Conservation (phyloP, 2,329 filamentous ascomycete species). For the Cordyceps pruinosa region DNA sequence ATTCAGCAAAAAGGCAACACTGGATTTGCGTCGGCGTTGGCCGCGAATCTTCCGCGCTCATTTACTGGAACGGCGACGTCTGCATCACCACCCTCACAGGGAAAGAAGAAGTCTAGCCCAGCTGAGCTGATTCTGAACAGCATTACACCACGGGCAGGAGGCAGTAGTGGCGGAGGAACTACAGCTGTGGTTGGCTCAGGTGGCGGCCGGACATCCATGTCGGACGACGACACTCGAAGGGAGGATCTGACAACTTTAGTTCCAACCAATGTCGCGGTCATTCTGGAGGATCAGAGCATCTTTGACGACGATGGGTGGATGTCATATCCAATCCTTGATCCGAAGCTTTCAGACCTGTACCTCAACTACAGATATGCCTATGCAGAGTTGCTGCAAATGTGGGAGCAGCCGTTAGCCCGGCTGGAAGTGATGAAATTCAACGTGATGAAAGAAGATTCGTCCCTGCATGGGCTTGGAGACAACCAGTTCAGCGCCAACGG, state of each 20-base stretch:
- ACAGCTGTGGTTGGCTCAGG: conserved; percentile 40
- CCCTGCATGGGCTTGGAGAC: conserved; percentile 15
- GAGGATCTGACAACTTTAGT: conserved; percentile 42
- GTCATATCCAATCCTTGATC: conserved; percentile 50
- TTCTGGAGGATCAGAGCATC: conserved; percentile 54
- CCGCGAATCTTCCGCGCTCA: conserved; percentile 47
- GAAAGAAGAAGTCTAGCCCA: conserved; percentile 52
- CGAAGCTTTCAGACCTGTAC: conserved; percentile 41
- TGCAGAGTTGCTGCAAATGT: conserved; percentile 62
- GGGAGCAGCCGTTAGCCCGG: conserved; percentile 54
- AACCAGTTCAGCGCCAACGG: conserved; percentile 15
- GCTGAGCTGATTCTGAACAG: conserved; percentile 53
- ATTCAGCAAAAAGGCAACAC: conserved; percentile 46
- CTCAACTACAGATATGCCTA: conserved; percentile 58
- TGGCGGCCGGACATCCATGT: conserved; percentile 43
- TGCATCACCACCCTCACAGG: conserved; percentile 38
- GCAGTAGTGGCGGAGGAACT: conserved; percentile 44
- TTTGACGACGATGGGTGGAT: conserved; percentile 66
- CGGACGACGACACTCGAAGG: conserved; percentile 44
- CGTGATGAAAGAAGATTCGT: conserved; percentile 45
- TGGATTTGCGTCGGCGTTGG: conserved; percentile 48
- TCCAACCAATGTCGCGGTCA: conserved; percentile 45
- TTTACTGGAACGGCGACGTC: conserved; percentile 31
- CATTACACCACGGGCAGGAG: conserved; percentile 36
- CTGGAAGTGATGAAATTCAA: conserved; percentile 67